Base-by-base conservation (phyloP, 140 eudicot species). In the Ambrosia hybrid region DNA sequence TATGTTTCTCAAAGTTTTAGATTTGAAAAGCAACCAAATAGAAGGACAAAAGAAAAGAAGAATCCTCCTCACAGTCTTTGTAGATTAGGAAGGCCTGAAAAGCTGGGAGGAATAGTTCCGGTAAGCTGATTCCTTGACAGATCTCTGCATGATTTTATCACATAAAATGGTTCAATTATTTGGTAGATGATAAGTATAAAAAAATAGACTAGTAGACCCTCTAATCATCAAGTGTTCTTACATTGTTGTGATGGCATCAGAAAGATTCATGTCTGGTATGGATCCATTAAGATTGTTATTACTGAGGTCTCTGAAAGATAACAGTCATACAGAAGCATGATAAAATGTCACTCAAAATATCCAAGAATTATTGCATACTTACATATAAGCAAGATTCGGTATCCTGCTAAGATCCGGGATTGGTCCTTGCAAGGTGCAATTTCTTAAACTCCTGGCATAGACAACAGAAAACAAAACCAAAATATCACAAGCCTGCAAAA, bases 371-470 rank as follows among this genome's bases (percentile, higher is more conserved):
- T 60, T 49, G 51, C 36, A 10, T 33, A 73, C 91, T 84, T 82
- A 86, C 46, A 89, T 78, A 78, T 82, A 92, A 57, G 86, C 77
- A 78, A 92, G 89, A 3, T 67, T 52, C 0, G 89, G 85, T 57
- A 83, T 83, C 65, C 83, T 75, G 85, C 95, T 85, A 70, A 91
- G 82, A 78, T 92, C 84, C 34, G 98, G 98, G 61, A 92, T 80
- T 58, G 84, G 82, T 79, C 98, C 98, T 77, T 76, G 81, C 84
- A 92, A 80, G 68, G 84, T 80, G 81, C 98, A 92, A 83, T 92
- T 92, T 73, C 98, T 87, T 26, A 92, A 85, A 81, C 97, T 91
- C 96, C 97, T 91, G 95, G 46, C 7, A 68, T 11, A 76, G 37
- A 34, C 58, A 73, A 73, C 46, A 73, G 72, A 73, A 63, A 52